Evolutionary conservation across 768 basidiomycete species (phyloP).

Genomic region (Cyclocybe aegerita): DNA sequence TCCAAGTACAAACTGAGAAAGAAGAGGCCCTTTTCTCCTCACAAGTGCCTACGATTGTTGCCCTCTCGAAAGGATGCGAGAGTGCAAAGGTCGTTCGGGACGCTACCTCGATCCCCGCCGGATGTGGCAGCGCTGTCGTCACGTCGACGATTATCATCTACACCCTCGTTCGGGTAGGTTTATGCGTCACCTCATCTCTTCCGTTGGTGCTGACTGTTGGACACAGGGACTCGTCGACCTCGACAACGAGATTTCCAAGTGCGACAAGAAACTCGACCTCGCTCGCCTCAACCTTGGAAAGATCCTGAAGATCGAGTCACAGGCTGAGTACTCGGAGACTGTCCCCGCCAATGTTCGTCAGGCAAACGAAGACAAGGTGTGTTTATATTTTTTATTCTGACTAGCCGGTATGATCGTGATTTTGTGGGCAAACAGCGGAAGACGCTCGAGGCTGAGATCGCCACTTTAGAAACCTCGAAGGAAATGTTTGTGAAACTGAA

Average conservation of each 20-base stretch:
- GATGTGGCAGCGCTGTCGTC: constrained; percentile 84
- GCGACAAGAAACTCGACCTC: constrained; percentile 85
- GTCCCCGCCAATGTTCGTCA: constrained; percentile 77
- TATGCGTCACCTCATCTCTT: no score
- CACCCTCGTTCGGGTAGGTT: constrained; percentile 78
- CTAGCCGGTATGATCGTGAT: constrained; percentile 1
- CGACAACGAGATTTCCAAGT: constrained; percentile 83
- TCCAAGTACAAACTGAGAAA: constrained; percentile 64
- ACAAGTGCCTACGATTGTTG: constrained; percentile 72
- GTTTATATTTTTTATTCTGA: constrained; percentile 16
- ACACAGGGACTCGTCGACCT: constrained; percentile 86
- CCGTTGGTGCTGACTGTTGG: not conserved
- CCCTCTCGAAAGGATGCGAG: constrained; percentile 88
- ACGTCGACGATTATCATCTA: constrained; percentile 74
- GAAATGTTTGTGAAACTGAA: constrained; percentile 75
- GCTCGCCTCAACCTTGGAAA: constrained; percentile 72
- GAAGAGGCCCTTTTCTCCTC: constrained; percentile 69
- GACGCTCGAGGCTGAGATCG: constrained; percentile 78
- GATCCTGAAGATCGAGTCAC: constrained; percentile 67
- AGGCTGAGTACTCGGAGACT: constrained; percentile 75
- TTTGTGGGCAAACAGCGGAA: constrained; percentile 48
- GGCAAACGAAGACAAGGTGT: constrained; percentile 81
- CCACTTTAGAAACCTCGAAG: constrained; percentile 67
- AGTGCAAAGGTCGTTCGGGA: constrained; percentile 66
- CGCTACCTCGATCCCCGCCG: constrained; percentile 71